Conservation (phyloP, 257 asterid species). For the Primulina eburnea region DNA sequence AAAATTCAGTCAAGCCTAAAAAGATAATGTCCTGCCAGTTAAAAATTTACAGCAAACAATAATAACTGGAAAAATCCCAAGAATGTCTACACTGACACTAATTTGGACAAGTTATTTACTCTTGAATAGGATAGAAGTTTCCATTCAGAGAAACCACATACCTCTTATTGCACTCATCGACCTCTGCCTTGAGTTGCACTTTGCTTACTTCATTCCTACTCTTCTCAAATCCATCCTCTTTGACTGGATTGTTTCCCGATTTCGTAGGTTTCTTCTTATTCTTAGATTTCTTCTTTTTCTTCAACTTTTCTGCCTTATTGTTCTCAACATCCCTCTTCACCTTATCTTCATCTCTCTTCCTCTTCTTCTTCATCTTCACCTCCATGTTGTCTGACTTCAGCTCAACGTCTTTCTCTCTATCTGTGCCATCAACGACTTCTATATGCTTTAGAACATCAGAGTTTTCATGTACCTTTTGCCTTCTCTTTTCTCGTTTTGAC, state of each 20-base stretch:
- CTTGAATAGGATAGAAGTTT: not conserved
- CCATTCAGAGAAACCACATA: conserved; percentile 23
- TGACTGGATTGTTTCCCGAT: conserved; percentile 29
- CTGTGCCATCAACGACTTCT: conserved; percentile 27
- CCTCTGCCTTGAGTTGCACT: conserved; percentile 29
- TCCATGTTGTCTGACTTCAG: conserved; percentile 23
- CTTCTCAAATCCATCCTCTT: conserved; percentile 32
- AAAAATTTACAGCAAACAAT: not conserved
- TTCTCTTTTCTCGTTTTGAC: conserved; percentile 62
- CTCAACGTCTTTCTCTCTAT: conserved; percentile 27
- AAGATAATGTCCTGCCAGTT: too few species aligned
- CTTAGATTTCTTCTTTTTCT: conserved; percentile 37
- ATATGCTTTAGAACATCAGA: conserved; percentile 19
- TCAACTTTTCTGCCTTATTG: conserved; percentile 28
- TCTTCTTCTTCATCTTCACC: conserved; percentile 33
- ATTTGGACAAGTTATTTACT: conserved; percentile 1
- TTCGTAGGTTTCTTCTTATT: conserved; percentile 23
- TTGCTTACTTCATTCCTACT: conserved; percentile 26
- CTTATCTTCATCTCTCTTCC: conserved; percentile 44
- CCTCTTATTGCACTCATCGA: conserved; percentile 34
- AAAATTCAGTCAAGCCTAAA: too few species aligned
- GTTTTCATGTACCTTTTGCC: conserved; percentile 40
- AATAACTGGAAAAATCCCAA: not conserved
- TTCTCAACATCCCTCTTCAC: conserved; percentile 31
- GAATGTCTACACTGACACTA: not conserved